Evolutionary conservation across 2,329 filamentous ascomycete genomes (phyloP).

Genomic region (Graphiopsis chlorocephala): DNA sequence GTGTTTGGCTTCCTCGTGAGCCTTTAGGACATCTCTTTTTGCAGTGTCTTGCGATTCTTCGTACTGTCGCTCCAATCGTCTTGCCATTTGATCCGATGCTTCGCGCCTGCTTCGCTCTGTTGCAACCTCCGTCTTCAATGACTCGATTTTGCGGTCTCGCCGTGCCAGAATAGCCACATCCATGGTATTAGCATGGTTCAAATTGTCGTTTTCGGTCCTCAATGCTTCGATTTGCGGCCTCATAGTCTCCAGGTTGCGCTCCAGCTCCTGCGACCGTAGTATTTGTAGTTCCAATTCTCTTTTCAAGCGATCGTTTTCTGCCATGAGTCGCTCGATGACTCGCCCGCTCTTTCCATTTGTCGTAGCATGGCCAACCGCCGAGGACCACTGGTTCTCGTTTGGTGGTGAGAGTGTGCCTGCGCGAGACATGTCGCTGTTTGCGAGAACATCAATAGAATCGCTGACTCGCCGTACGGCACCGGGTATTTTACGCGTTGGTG

Average conservation of each 20-base stretch:
- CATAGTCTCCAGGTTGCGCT: constrained; percentile 63
- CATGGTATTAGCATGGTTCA: constrained; percentile 66
- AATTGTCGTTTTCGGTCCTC: constrained; percentile 65
- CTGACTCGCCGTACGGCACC: constrained; percentile 11
- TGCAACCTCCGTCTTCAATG: constrained; percentile 62
- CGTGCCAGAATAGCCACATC: constrained; percentile 68
- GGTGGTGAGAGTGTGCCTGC: constrained; percentile 2
- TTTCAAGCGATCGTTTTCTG: constrained; percentile 74
- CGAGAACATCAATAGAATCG: constrained; percentile 9
- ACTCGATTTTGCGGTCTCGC: constrained; percentile 72
- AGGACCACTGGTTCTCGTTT: constrained; percentile 53
- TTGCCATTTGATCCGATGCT: constrained; percentile 60
- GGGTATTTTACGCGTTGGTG: constrained; percentile 4
- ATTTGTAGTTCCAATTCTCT: constrained; percentile 55
- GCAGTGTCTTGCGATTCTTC: constrained; percentile 61
- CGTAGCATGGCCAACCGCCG: constrained; percentile 66
- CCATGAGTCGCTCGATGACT: constrained; percentile 77
- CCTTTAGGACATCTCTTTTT: constrained; percentile 61
- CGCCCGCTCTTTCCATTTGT: constrained; percentile 68
- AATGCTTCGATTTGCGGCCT: constrained; percentile 71
- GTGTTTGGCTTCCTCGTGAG: constrained; percentile 42
- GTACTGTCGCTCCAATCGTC: constrained; percentile 60
- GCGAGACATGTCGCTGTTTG: constrained; percentile 10
- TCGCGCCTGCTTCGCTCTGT: constrained; percentile 61
- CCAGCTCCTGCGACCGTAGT: constrained; percentile 63